phyloP scores from a whole-genome alignment of 805 yeast genomes.

The Kodamaea neixiangensis region DNA sequence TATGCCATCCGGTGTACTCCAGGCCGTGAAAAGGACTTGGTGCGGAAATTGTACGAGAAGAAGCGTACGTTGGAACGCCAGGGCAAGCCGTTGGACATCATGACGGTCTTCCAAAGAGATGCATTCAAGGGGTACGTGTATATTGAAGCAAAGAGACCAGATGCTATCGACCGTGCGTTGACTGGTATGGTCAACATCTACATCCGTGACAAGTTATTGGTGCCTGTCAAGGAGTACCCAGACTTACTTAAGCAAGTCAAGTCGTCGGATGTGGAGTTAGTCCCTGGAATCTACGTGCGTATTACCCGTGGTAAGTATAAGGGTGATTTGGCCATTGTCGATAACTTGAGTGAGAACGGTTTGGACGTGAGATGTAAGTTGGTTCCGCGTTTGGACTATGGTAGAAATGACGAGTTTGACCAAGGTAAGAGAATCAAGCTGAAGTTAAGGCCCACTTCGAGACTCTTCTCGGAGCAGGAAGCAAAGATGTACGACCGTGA shows the following conservation, averaged over 20 bases:
- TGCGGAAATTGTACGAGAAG: constrained; percentile 80
- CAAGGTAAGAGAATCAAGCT: constrained; percentile 49
- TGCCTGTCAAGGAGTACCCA: constrained; percentile 95
- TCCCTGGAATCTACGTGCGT: constrained; percentile 91
- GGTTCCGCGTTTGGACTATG: constrained; percentile 93
- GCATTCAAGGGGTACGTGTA: constrained; percentile 89
- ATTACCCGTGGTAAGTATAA: constrained; percentile 88
- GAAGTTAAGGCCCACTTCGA: constrained; percentile 78
- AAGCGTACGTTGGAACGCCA: constrained; percentile 75
- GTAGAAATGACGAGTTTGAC: constrained; percentile 59
- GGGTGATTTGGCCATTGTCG: constrained; percentile 91
- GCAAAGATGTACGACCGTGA: constrained; percentile 84
- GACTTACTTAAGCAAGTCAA: constrained; percentile 87
- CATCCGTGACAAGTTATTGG: constrained; percentile 69
- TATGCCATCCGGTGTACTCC: constrained; percentile 95
- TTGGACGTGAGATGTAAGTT: constrained; percentile 90
- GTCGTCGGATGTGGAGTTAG: constrained; percentile 81
- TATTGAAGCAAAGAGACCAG: constrained; percentile 90
- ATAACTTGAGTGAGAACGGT: constrained; percentile 91
- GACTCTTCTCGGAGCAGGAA: constrained; percentile 84
- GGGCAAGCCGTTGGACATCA: constrained; percentile 77
- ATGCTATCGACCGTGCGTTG: constrained; percentile 86
- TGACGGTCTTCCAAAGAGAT: constrained; percentile 92
- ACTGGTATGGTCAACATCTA: constrained; percentile 89
- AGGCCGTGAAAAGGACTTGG: constrained; percentile 90